Evolutionary conservation across 495 filamentous ascomycete species (phyloP), one percentile per base, ranked within the genome.

Genomic region (Penicillium lividum): DNA sequence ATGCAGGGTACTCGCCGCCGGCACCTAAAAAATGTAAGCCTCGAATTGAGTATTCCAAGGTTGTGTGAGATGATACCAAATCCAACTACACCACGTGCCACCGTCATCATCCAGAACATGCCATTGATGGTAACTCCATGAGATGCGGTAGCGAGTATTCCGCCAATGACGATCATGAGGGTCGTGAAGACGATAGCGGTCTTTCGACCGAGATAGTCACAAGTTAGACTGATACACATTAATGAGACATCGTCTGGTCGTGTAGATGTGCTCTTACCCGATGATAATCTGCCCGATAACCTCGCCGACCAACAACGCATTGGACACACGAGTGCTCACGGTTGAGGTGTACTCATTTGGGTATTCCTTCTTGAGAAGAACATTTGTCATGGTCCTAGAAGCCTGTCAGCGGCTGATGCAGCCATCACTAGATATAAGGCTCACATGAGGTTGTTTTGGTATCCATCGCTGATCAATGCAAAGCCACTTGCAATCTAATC

Each of bases 51-150:
- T 7, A 28, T 40, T 27, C 13, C 3, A 16, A 13, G 13, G 0
- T 42, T 36, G 7, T 22, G 44, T 29, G 30, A n/a, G 4, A 16
- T 75, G 3, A 72, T 71, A 0, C 81, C 81, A 54, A 84, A 80
- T 2, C 82, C 82, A n/a, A 74, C 75, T 27, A 83, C 68, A 15
- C 80, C 82, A 25, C 81, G 71, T 3, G 80, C 75, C 22, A 83
- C 66, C 1, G 80, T 76, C 71, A 84, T 75, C 77, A 83, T 82
- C 79, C 77, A 82, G 56, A 81, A 81, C 75, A 82, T 77, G 3
- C 71, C 34, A 16, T 73, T 45, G 55, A 77, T 72, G 2, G 77
- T 81, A 7, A 64, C 57, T 29, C 81, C 81, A 54, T 77, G 65
- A 10, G 78, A 73, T 1, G 80, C 80, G 3, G 81, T 80, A 7